These are phyloP conservation scores for Boletus insuetus DNA, from an alignment of 768 basidiomycete species.

Conservation along the genomic window DNA sequence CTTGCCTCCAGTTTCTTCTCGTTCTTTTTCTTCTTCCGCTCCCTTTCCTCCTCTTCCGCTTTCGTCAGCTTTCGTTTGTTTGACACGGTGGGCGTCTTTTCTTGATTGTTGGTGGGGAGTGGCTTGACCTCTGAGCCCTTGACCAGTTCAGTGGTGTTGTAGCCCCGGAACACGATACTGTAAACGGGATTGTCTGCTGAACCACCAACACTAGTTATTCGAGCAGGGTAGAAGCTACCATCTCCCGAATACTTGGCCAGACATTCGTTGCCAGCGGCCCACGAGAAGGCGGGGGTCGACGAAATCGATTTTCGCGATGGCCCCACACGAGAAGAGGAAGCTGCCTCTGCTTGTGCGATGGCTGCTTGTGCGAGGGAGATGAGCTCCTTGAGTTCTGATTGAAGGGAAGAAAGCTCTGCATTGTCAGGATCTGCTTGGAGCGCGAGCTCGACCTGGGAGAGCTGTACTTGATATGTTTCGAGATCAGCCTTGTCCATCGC, in stretches of 20 bases:
- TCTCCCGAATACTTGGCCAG: slow-evolving; percentile 84
- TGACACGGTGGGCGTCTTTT: slow-evolving; percentile 36
- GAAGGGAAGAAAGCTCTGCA: slow-evolving; percentile 66
- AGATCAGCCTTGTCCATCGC: slow-evolving; percentile 64
- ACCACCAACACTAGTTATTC: slow-evolving; percentile 82
- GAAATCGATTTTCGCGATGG: slow-evolving; percentile 52
- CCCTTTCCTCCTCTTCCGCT: slow-evolving; percentile 83
- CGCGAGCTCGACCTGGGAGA: slow-evolving; percentile 83
- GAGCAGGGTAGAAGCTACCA: slow-evolving; percentile 84
- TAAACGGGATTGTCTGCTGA: slow-evolving; percentile 80
- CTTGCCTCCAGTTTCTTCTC: slow-evolving; percentile 87
- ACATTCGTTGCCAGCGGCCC: slow-evolving; percentile 82
- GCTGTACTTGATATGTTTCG: slow-evolving; percentile 87
- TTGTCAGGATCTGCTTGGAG: slow-evolving; percentile 75
- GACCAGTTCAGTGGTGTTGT: slow-evolving; percentile 87
- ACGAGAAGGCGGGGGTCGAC: slow-evolving; percentile 51
- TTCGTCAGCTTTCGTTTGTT: slow-evolving; percentile 78
- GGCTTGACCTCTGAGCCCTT: slow-evolving; percentile 68
- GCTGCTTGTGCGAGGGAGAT: slow-evolving; percentile 76
- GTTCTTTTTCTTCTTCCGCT: slow-evolving; percentile 91
- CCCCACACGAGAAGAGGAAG: slow-evolving; percentile 59
- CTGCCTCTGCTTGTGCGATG: slow-evolving; percentile 62
- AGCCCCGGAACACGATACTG: slow-evolving; percentile 88
- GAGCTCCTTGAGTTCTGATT: slow-evolving; percentile 77
- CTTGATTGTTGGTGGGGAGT: slow-evolving; percentile 57